Evolutionary conservation across 177 flowering plant species (phyloP), one percentile per base, ranked within the genome.

Genomic region (Vitis hybrid): DNA sequence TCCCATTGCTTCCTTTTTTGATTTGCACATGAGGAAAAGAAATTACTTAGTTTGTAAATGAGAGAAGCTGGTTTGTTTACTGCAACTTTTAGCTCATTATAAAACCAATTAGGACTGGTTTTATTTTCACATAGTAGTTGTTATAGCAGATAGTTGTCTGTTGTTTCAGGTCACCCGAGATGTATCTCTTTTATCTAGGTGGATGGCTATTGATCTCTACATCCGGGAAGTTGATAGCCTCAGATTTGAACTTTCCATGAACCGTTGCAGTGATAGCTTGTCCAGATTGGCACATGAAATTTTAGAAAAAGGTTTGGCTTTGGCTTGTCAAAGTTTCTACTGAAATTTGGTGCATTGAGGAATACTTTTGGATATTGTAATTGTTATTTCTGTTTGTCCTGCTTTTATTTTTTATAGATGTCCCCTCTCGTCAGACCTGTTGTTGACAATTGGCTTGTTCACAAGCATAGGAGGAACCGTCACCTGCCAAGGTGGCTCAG

Each of bases 121-220:
- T 62, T 52, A 14, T 54, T 56, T 54, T 66, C 72, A 30, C 50
- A 34, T 58, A 18, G 9, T 6, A 7, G 45, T 26, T 59, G 34
- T 21, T 8, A 26, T 60, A n/a, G 10, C 9, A 54, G 15, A 48
- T 48, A 2, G 58, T 14, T 26, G 51, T 70, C 72, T 71, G 14
- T 62, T 65, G 55, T 72, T 80, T 71, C 87, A 94, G 98, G 98
- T 92, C 26, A 92, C 98, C 73, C 84, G 81, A 72, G 92, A 94
- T 75, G 97, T 94, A 3, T 81, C 97, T 76, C 94, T 94, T 58
- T 78, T 94, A 70, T 92, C 98, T 63, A 81, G 93, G 68, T 94
- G 98, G 98, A 94, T 94, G 97, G 95, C 93, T 34, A 80, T 86
- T 76, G 97, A 94, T 84, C 95, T 94, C 54, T 92, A 91, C 73